These are phyloP conservation scores for Gillenia trifoliata DNA, from an alignment of 306 rosid genomes.

Conservation along the genomic window DNA sequence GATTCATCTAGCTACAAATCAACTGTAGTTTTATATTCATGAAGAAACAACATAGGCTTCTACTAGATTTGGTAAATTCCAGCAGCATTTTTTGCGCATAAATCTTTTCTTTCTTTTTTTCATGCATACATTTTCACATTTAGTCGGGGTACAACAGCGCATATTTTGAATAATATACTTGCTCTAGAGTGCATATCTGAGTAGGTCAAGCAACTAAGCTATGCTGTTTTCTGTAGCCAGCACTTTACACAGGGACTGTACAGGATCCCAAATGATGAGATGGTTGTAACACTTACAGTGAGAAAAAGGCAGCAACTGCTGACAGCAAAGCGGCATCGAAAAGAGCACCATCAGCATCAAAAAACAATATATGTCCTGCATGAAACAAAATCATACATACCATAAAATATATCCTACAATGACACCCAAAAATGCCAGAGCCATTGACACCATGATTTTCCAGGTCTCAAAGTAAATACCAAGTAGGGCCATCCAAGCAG, in stretches of 20 bases:
- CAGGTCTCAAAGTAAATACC: constrained; percentile 41
- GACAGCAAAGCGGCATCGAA: constrained; percentile 87
- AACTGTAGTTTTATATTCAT: not conserved
- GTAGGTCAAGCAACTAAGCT: not conserved
- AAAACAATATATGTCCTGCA: no score
- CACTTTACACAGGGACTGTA: not conserved
- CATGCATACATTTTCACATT: not conserved
- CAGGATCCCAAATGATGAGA: constrained; percentile 9
- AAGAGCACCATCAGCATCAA: constrained; percentile 90
- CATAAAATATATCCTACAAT: no score
- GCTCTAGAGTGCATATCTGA: not conserved
- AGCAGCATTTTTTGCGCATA: no score
- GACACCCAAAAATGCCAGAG: no score
- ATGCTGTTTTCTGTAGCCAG: not conserved
- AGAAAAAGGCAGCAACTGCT: constrained; percentile 75
- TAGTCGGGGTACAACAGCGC: not conserved
- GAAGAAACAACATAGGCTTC: not conserved
- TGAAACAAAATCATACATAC: no score
- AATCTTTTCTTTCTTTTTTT: not conserved
- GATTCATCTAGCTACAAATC: not conserved
- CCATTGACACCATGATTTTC: not conserved
- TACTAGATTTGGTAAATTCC: not conserved
- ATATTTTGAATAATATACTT: not conserved
- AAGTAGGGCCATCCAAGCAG: constrained; percentile 96
- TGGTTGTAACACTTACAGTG: constrained; percentile 53